Conservation (phyloP, 345 rosid genomes). For the Eucalyptus dawsonii region DNA sequence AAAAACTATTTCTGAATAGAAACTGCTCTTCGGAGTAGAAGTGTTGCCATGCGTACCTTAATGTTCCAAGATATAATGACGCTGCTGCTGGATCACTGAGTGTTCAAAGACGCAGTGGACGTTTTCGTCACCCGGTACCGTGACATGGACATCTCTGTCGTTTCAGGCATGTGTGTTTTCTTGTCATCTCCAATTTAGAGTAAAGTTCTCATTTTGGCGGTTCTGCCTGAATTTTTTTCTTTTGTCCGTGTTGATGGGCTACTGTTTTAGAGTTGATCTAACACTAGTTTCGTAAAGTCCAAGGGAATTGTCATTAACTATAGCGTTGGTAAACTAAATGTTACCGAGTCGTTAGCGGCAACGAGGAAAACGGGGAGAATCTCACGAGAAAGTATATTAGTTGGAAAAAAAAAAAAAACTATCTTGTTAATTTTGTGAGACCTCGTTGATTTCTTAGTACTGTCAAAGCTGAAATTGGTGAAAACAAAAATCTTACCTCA, state of each 20-base stretch:
- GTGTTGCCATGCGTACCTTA: neutral
- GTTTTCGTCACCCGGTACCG: constrained; percentile 80
- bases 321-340: neutral
- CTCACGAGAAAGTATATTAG: neutral
- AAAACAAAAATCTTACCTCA: neutral
- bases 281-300: neutral
- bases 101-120: constrained; percentile 72
- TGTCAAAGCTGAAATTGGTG: neutral
- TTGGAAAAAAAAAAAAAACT: neutral
- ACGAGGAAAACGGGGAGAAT: neutral
- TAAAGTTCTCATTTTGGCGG: neutral
- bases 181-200: neutral
- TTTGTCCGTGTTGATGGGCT: neutral
- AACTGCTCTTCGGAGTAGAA: no score
- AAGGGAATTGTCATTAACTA: neutral
- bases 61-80: constrained; percentile 96
- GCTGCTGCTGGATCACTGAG: constrained; percentile 68
- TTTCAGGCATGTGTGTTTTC: constrained; percentile 48
- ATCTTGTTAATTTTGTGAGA: neutral
- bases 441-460: neutral
- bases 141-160: constrained; percentile 75
- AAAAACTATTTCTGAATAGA: no score
- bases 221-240: neutral
- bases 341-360: neutral
- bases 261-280: neutral